Base-by-base conservation (phyloP, 2,329 filamentous ascomycete species). In the Penicillium brasilianum region DNA sequence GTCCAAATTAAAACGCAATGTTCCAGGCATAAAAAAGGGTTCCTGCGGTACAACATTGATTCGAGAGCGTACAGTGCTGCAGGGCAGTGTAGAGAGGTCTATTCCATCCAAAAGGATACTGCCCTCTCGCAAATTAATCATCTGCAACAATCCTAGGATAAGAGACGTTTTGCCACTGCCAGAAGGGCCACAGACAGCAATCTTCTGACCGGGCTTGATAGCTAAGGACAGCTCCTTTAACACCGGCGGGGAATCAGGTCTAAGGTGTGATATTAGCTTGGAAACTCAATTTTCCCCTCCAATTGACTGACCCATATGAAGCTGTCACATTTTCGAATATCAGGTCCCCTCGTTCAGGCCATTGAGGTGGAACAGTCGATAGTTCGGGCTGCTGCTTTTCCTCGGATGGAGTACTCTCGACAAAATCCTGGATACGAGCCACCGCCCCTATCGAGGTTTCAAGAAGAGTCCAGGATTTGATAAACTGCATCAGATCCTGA, bases 351-450 rank as follows among this genome's bases (percentile, higher is more conserved):
- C 50, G 25, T 6, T 52, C n/a, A 2, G 71, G 70, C 70, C 70
- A 73, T 7, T 61, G 16, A 22, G 34, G 13, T 16, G 55, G 46
- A 39, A 34, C n/a, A 7, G 51, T 7, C n/a, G 34, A 11, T 13
- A 44, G 11, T 10, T n/a, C 14, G 4, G 9, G 16, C n/a, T 36
- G 16, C 8, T 28, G 28, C 11, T 50, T 44, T 22, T 60, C 63
- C 50, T 64, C 76, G 67, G 72, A 55, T 8, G 58, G 56, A 9
- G 65, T 74, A 55, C 77, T 80, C 44, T 69, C 71, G 39, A 76
- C 76, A 54, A 85, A 85, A 22, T 52, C 44, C 65, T 81, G 81
- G 54, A 85, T 77, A 18, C 84, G 76, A 3, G 79, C 75, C 4
- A 86, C 77, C 13, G 70, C 69, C 1, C 70, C 70, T 11, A 70